Evolutionary conservation across 345 rosid genomes (phyloP).

Genomic region (Orychophragmus violaceus): DNA sequence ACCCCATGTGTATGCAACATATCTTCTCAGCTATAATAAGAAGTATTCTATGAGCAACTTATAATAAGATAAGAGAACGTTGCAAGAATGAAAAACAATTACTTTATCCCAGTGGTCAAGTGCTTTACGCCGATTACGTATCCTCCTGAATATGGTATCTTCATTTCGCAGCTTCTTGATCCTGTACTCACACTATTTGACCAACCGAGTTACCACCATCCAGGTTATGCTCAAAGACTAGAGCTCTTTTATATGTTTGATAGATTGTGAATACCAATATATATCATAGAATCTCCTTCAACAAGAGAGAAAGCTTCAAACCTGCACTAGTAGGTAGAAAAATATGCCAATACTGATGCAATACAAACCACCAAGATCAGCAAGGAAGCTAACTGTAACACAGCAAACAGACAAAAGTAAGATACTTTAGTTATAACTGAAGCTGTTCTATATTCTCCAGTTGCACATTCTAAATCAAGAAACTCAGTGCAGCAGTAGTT

Average conservation of each 20-base stretch:
- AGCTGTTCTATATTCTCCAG: constrained; percentile 5
- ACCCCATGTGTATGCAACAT: constrained; percentile 80
- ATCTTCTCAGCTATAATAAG: constrained; percentile 69
- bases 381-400: constrained; percentile 89
- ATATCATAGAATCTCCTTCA: too few relatives aligned
- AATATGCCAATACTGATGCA: constrained; percentile 91
- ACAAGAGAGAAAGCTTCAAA: constrained; percentile 22
- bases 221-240: constrained; percentile 9
- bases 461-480: constrained; percentile 11
- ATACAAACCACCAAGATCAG: constrained; percentile 95
- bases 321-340: constrained; percentile 86
- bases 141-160: constrained; percentile 59
- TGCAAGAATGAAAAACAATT: constrained; percentile 30
- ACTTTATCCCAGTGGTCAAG: constrained; percentile 77
- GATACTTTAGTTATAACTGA: background rate
- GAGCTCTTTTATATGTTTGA: too few relatives aligned
- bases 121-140: constrained; percentile 72
- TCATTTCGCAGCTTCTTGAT: constrained; percentile 74
- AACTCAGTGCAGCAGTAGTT: background rate
- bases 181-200: constrained; percentile 69
- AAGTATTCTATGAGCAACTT: constrained; percentile 13
- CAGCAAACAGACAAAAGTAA: background rate
- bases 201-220: constrained; percentile 21
- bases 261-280: too few relatives aligned
- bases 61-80: constrained; percentile 3